Evolutionary conservation across 805 yeast species (phyloP), one percentile per base, ranked within the genome.

Genomic region (Schizosaccharomyces lindneri): DNA sequence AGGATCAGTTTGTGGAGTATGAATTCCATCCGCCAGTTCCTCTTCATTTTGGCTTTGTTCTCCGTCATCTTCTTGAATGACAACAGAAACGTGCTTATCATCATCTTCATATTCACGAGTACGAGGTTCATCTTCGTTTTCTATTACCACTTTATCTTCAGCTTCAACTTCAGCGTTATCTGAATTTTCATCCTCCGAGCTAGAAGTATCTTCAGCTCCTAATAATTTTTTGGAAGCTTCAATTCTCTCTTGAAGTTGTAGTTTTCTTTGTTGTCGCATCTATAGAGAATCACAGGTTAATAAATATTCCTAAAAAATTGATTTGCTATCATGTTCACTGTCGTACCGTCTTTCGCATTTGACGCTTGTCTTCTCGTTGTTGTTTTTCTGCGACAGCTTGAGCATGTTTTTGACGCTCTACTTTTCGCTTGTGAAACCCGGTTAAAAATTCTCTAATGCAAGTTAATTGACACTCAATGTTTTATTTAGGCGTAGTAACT

Each of bases 391-490:
- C 79, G 67, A 76, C 81, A 63, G 79, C 86, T 66, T 80, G 81
- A 0, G 97, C 97, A 65, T 83, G 82, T 73, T 87, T 89, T 73
- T 85, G 85, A 70, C 97, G 79, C 68, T 85, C 85, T 19, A 90
- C 70, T 70, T 90, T 90, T 68, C 98, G 79, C 73, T 90, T 90
- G 72, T 93, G 97, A 71, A 90, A 90, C 51, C 98, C 98, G 2
- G 97, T 90, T 66, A 90, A 74, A 70, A 82, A 90, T 64, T 90
- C 95, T 39, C 74, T 71, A 29, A 64, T 11, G 13, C 29, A 15
- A n/a, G 31, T 57, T 43, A 57, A 11, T 21, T 3, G 36, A 2
- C 41, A 36, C 4, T 36, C 51, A 46, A 46, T 46, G n/a, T 24
- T 9, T 15, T 1, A 19, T 11, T 46, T 3, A 46, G n/a, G 21